Percentiles rank a stretch among this genome's conserved stretches.
phyloP scores from a whole-genome alignment of 2,329 filamentous ascomycete species.

The Neocucurbitaria cava region DNA sequence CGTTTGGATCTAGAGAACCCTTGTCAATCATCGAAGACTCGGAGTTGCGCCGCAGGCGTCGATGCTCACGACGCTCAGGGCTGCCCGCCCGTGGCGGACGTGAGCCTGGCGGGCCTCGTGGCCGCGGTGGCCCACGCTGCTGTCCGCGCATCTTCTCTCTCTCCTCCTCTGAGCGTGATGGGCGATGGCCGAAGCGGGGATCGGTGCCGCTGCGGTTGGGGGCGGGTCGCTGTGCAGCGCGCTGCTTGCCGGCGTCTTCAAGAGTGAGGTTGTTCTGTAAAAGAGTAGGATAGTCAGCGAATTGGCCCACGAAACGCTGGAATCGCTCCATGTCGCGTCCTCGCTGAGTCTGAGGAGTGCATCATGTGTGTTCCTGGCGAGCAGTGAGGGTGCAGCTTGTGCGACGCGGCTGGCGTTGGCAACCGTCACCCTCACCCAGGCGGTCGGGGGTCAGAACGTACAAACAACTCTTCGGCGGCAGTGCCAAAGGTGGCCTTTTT shows the following conservation, averaged over 20 bases:
- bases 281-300: conserved; percentile 52
- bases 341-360: background rate
- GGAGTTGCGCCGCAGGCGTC: conserved; percentile 75
- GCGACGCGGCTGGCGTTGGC: conserved; percentile 22
- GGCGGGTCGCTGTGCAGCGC: conserved; percentile 40
- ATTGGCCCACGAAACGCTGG: conserved; percentile 46
- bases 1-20: conserved; percentile 67
- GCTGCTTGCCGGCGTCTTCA: conserved; percentile 62
- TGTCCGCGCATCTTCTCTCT: conserved; percentile 47
- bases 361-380: conserved; percentile 1
- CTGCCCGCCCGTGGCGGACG: conserved; percentile 44
- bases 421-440: conserved; percentile 19
- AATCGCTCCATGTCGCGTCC: conserved; percentile 48
- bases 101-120: conserved; percentile 48
- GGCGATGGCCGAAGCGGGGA: conserved; percentile 63
- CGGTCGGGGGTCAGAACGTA: conserved; percentile 59
- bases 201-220: conserved; percentile 56
- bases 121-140: conserved; percentile 41
- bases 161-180: conserved; percentile 68
- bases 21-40: conserved; percentile 76
- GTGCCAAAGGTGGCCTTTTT: conserved; percentile 53
- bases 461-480: conserved; percentile 76
- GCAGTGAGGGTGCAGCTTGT: conserved; percentile 15
- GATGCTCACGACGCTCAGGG: conserved; percentile 52
- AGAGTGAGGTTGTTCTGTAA: conserved; percentile 71